phyloP scores from a whole-genome alignment of 306 rosid genomes.

The Quercus berberidifolia region DNA sequence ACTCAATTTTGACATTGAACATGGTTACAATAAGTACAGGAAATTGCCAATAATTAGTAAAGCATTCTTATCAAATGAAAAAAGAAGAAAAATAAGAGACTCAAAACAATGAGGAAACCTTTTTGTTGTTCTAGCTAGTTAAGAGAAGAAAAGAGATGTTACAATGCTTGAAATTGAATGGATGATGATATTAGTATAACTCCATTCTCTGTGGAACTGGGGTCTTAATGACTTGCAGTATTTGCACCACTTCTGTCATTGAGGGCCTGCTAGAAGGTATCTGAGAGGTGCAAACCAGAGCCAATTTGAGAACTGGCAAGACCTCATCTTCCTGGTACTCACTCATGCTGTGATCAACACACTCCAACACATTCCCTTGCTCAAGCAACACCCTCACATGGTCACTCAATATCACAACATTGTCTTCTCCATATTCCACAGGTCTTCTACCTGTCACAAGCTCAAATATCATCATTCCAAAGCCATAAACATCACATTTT shows the following conservation, averaged over 20 bases:
- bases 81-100: neutral
- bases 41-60: too few relatives aligned
- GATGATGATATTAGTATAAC: constrained; percentile 26
- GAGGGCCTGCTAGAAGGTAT: constrained; percentile 84
- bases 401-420: constrained; percentile 64
- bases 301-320: constrained; percentile 68
- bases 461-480: constrained; percentile 76
- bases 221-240: constrained; percentile 70
- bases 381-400: constrained; percentile 72
- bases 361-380: constrained; percentile 69
- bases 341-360: constrained; percentile 64
- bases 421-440: constrained; percentile 82
- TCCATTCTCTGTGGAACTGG: constrained; percentile 76
- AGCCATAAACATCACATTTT: constrained; percentile 78
- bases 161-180: neutral
- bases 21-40: neutral
- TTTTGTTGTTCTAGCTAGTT: constrained; percentile 20
- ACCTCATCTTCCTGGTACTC: constrained; percentile 77
- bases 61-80: neutral
- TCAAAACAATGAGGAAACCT: constrained; percentile 3
- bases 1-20: neutral
- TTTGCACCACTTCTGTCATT: constrained; percentile 83
- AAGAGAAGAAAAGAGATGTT: constrained; percentile 3
- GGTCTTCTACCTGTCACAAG: constrained; percentile 81
- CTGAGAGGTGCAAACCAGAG: constrained; percentile 77